Percentiles rank a stretch among this genome's conserved stretches.
Conservation (phyloP, 306 rosid species). For the Neltuma alba region DNA sequence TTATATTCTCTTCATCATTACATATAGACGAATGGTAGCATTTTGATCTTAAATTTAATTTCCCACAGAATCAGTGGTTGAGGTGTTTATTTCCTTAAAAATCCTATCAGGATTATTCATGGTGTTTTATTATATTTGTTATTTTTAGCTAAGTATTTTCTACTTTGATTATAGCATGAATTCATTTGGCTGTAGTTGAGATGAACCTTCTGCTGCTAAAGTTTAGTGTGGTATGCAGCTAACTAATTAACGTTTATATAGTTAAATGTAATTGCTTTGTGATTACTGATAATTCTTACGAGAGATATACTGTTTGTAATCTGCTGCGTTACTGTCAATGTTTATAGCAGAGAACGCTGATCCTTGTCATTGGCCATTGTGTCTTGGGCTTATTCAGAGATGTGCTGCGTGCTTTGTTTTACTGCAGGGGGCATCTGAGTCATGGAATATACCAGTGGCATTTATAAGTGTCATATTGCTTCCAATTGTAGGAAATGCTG, state of each 20-base stretch:
- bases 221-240: conserved; percentile 2
- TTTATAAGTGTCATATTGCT: conserved; percentile 90
- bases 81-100: conserved; percentile 1
- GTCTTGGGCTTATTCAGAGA: conserved; percentile 16
- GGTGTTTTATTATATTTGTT: not conserved
- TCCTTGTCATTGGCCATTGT: conserved; percentile 2
- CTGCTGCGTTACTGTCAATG: not conserved
- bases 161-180: conserved; percentile 14
- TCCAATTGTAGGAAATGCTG: conserved; percentile 79
- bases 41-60: not conserved
- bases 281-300: not conserved
- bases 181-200: conserved; percentile 12
- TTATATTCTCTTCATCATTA: not conserved
- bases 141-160: not conserved
- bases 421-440: conserved; percentile 87
- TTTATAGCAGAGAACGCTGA: not conserved
- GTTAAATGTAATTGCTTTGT: conserved; percentile 23
- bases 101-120: not conserved
- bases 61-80: conserved; percentile 12
- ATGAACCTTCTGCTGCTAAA: conserved; percentile 8
- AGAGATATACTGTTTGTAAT: not conserved
- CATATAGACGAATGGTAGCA: not conserved
- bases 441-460: conserved; percentile 75
- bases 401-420: conserved; percentile 27
- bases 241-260: conserved; percentile 2